Evolutionary conservation across 2,329 filamentous ascomycete genomes (phyloP), one percentile per base, ranked within the genome.

Genomic region (Calonectria fujianensis): DNA sequence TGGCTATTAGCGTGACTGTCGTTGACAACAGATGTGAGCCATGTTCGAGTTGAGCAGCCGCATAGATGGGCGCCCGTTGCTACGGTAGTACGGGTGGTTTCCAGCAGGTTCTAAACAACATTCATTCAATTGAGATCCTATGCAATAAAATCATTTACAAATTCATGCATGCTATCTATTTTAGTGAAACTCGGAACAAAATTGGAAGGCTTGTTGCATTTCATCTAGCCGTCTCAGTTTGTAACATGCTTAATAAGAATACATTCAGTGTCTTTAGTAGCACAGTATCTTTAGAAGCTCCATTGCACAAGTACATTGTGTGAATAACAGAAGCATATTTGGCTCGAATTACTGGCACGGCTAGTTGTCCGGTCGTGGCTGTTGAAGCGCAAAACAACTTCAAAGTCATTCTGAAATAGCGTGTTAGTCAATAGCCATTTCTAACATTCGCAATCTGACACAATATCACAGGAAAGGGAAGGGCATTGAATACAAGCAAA

Each of bases 221-320:
- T 7, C 16, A 14, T 41, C 7, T 18, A 7, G 7, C 39, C 20
- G 16, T 41, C 3, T 20, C 18, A 4, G 8, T 20, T 14, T 41
- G 39, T 41, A 8, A 20, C 1, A 41, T 41, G 37, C 5, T 7
- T 41, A 20, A 41, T 41, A 6, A 41, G 39, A 5, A 20, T 20
- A 8, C 1, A 20, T 20, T 5, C 3, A 18, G 2, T 4, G 8
- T 18, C 16, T 41, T 20, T 14, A 1, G 2, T 7, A 20, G 4
- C 18, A 7, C 8, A 18, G 2, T 4, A 20, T 18, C 16, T 41
- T 20, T 14, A 1, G 2, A 5, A 20, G 4, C 18, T 8, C 16
- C 2, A 41, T 7, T 18, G 16, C 7, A 1, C 20, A 8, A 41
- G 18, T 41, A 7, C 14, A 14, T 39, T 14, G 37, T 16, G 13